Conservation (phyloP, 2,329 filamentous ascomycete species). For the Bipolaris victoriae region DNA sequence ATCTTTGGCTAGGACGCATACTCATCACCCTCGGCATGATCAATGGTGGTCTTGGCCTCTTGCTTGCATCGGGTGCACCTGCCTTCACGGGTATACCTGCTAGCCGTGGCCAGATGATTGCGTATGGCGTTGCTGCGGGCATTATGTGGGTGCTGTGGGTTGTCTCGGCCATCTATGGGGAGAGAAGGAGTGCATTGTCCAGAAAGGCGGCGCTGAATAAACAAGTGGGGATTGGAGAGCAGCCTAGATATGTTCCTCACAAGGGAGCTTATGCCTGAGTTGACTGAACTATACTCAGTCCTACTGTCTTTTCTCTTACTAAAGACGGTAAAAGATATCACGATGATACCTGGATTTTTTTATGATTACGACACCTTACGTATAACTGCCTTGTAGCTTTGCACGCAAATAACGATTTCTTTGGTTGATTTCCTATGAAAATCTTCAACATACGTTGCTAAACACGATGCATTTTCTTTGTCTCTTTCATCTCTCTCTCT, state of each 20-base stretch:
- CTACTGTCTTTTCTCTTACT: neutral
- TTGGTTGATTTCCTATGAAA: neutral
- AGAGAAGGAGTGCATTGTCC: conserved; percentile 19
- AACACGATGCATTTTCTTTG: neutral
- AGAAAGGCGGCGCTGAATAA: conserved; percentile 19
- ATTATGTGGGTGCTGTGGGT: conserved; percentile 47
- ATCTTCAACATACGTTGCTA: neutral
- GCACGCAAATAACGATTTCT: neutral
- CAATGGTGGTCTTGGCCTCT: conserved; percentile 62
- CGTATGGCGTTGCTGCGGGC: conserved; percentile 43
- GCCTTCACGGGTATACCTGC: conserved; percentile 32
- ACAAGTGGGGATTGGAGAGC: conserved; percentile 12
- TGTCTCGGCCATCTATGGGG: conserved; percentile 35
- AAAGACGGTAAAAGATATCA: conserved; percentile 1
- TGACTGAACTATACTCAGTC: neutral
- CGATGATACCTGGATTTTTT: neutral
- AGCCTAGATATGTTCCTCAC: conserved; percentile 12
- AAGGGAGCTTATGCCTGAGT: conserved; percentile 27
- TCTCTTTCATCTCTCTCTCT: too few relatives aligned
- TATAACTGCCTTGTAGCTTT: neutral
- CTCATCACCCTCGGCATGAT: conserved; percentile 61
- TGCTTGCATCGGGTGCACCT: conserved; percentile 38
- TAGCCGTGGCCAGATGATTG: conserved; percentile 36
- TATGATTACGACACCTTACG: too few relatives aligned
- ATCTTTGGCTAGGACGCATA: conserved; percentile 63